Percentiles rank a stretch among this genome's conserved stretches.
phyloP scores from a whole-genome alignment of 2,329 filamentous ascomycete genomes.

The Huntiella abstrusa region DNA sequence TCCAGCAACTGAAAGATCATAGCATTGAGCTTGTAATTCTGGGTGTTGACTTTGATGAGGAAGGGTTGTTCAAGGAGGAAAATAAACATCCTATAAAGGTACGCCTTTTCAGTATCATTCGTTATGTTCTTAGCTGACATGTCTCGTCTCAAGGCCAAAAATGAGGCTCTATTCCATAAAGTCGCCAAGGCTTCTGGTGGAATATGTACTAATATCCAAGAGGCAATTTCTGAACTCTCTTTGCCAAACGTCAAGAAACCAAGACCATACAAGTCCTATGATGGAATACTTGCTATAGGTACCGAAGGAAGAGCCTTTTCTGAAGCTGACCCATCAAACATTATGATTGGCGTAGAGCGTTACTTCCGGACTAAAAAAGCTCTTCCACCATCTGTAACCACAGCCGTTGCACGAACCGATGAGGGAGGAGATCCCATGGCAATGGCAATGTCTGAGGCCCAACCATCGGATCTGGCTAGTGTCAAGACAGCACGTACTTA shows the following conservation, averaged over 20 bases:
- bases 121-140: neutral
- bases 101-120: slow-evolving; percentile 2
- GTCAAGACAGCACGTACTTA: slow-evolving; percentile 70
- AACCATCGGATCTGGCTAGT: slow-evolving; percentile 31
- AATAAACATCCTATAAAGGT: slow-evolving; percentile 58
- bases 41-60: slow-evolving; percentile 92
- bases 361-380: slow-evolving; percentile 76
- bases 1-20: slow-evolving; percentile 52
- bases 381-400: slow-evolving; percentile 54
- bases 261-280: slow-evolving; percentile 62
- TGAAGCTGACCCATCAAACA: slow-evolving; percentile 27
- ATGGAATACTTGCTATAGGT: slow-evolving; percentile 62
- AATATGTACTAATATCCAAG: slow-evolving; percentile 63
- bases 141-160: slow-evolving; percentile 25
- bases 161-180: slow-evolving; percentile 53
- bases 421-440: slow-evolving; percentile 18
- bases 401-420: slow-evolving; percentile 44
- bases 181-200: slow-evolving; percentile 48
- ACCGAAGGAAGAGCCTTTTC: slow-evolving; percentile 30
- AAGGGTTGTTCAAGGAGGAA: slow-evolving; percentile 70
- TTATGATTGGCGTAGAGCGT: slow-evolving; percentile 73
- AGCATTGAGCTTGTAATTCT: slow-evolving; percentile 63
- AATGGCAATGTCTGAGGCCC: slow-evolving; percentile 23
- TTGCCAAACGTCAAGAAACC: slow-evolving; percentile 58
- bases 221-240: slow-evolving; percentile 65